Evolutionary conservation across 208 protist species (phyloP).

Genomic region (Leishmania lainsoni): DNA sequence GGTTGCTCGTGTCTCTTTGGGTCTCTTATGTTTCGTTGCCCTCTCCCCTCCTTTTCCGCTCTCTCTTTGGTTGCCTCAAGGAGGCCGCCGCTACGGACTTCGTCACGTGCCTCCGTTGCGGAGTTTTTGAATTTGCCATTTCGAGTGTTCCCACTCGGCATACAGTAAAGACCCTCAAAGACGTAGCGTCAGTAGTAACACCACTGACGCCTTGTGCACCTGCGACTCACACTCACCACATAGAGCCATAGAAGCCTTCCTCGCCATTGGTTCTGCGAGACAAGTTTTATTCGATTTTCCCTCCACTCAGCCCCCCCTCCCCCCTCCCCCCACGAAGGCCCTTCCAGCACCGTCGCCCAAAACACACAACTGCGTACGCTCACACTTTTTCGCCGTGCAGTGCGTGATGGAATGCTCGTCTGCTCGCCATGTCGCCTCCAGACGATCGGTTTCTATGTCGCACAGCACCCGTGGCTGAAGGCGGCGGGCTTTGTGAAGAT

Average conservation of each 20-base stretch:
- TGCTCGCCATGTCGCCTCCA: slow-evolving; percentile 11
- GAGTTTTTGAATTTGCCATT: background rate
- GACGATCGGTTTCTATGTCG: slow-evolving; percentile 70
- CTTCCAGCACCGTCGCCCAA: background rate
- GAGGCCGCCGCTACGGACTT: background rate
- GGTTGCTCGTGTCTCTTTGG: background rate
- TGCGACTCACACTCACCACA: background rate
- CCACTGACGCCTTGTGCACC: background rate
- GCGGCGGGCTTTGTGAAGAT: slow-evolving; percentile 69
- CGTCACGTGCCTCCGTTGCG: background rate
- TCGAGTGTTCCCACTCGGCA: background rate
- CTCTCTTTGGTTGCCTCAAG: background rate
- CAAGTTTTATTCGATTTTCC: background rate
- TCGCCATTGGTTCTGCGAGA: background rate
- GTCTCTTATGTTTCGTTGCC: background rate
- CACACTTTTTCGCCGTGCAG: background rate
- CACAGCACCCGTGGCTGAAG: slow-evolving; percentile 67
- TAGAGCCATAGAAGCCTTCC: slow-evolving; percentile 4
- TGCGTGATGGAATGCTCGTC: slow-evolving; percentile 21
- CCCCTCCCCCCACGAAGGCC: background rate
- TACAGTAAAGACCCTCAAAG: background rate
- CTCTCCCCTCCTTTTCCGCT: background rate
- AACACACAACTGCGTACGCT: background rate
- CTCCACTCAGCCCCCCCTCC: background rate
- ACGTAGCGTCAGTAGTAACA: background rate